phyloP scores from a whole-genome alignment of 1,284 basidiomycete species.

The Coniophora puteana region DNA sequence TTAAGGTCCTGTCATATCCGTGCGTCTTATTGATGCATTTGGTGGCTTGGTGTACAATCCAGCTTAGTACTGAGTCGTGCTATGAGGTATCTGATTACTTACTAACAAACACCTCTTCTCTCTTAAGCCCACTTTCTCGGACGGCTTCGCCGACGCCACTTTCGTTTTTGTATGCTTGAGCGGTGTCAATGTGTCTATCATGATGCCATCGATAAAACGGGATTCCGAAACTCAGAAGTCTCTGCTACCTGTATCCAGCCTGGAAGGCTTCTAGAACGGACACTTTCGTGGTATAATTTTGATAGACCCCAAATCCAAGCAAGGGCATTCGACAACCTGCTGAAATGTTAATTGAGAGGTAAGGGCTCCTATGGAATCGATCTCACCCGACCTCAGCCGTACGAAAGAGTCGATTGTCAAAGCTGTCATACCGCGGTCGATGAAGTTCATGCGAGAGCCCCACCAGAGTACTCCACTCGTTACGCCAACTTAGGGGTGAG shows the following conservation, averaged over 20 bases:
- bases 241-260: slow-evolving; percentile 70
- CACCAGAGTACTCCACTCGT: no score
- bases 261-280: slow-evolving; percentile 69
- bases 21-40: slow-evolving; percentile 55
- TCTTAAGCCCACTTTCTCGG: slow-evolving; percentile 44
- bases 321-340: slow-evolving; percentile 61
- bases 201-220: slow-evolving; percentile 1
- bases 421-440: slow-evolving; percentile 2
- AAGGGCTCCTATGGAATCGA: slow-evolving; percentile 7
- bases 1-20: slow-evolving; percentile 56
- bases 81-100: slow-evolving; percentile 18
- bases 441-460: background rate
- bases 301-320: slow-evolving; percentile 83
- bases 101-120: slow-evolving; percentile 71
- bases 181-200: slow-evolving; percentile 64
- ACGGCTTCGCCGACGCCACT: slow-evolving; percentile 57
- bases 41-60: slow-evolving; percentile 41
- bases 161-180: slow-evolving; percentile 76
- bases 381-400: slow-evolving; percentile 35
- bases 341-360: slow-evolving; percentile 2
- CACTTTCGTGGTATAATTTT: slow-evolving; percentile 55
- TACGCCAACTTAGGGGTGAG: no score
- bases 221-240: background rate
- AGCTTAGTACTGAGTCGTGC: no score
- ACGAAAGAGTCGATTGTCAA: slow-evolving; percentile 28